Evolutionary conservation across 2,329 filamentous ascomycete genomes (phyloP).

Genomic region (Thermoascus crustaceus): DNA sequence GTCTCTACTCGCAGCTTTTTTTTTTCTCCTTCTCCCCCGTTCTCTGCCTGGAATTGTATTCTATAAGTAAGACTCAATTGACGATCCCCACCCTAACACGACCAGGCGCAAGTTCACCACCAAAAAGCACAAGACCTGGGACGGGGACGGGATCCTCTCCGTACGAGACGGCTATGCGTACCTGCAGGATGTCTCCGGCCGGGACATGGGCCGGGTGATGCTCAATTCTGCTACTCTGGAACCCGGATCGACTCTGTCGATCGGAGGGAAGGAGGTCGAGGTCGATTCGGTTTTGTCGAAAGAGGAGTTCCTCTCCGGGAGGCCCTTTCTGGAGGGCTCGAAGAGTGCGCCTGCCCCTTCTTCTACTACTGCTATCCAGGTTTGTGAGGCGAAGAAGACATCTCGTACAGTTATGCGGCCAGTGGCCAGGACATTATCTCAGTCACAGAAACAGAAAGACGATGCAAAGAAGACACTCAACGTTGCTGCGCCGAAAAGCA

Average conservation of each 20-base stretch:
- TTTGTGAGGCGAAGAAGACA: slow-evolving; percentile 12
- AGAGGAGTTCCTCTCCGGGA: slow-evolving; percentile 46
- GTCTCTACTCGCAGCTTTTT: slow-evolving; percentile 5
- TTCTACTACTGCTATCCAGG: slow-evolving; percentile 5
- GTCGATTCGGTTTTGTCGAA: slow-evolving; percentile 55
- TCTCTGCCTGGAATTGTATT: no score
- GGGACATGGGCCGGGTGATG: slow-evolving; percentile 52
- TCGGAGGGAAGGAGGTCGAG: slow-evolving; percentile 62
- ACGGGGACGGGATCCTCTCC: slow-evolving; percentile 60
- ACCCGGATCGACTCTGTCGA: slow-evolving; percentile 52
- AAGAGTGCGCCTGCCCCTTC: slow-evolving; percentile 17
- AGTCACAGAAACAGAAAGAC: slow-evolving; percentile 8
- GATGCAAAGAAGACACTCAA: slow-evolving; percentile 36
- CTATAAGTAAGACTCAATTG: no score
- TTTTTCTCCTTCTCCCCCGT: no score
- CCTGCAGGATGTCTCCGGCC: slow-evolving; percentile 55
- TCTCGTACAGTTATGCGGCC: neutral
- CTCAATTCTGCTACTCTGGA: slow-evolving; percentile 51
- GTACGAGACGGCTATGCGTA: slow-evolving; percentile 50
- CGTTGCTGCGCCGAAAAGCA: slow-evolving; percentile 27
- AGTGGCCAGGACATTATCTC: slow-evolving; percentile 3
- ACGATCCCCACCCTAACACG: slow-evolving; percentile 2
- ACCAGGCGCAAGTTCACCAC: slow-evolving; percentile 57
- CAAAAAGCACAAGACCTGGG: slow-evolving; percentile 73
- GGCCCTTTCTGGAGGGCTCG: slow-evolving; percentile 15